Percentiles rank a stretch among this genome's conserved stretches.
phyloP scores from a whole-genome alignment of 148 eudicot species.

The Rhododendron vialii region DNA sequence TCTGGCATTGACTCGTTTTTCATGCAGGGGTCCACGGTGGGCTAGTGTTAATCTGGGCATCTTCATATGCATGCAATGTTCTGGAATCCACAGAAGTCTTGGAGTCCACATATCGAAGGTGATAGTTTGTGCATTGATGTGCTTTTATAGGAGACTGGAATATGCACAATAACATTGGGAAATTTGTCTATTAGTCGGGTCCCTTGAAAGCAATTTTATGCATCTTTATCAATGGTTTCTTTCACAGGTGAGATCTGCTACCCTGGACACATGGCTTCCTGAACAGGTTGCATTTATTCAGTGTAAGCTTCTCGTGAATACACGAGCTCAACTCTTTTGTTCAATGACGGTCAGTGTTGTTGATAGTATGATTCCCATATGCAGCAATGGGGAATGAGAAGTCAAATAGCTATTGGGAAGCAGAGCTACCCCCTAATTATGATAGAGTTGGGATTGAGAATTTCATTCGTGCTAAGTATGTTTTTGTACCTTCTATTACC shows the following conservation, averaged over 20 bases:
- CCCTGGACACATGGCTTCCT: constrained; percentile 99
- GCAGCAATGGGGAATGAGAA: constrained; percentile 94
- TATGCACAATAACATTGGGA: not conserved
- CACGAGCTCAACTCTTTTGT: not conserved
- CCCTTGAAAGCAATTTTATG: not conserved
- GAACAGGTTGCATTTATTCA: constrained; percentile 96
- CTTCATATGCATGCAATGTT: constrained; percentile 98
- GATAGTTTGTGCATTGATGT: constrained; percentile 20
- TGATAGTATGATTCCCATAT: constrained; percentile 14
- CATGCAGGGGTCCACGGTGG: constrained; percentile 96
- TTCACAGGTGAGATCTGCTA: constrained; percentile 91
- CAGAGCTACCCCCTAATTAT: constrained; percentile 93
- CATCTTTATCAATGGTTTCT: not conserved
- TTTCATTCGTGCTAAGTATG: constrained; percentile 98
- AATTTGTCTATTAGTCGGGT: not conserved
- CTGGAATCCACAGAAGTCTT: constrained; percentile 97
- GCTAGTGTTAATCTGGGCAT: constrained; percentile 97
- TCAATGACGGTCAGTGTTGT: not conserved
- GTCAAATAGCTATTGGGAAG: constrained; percentile 95
- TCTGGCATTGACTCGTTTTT: constrained; percentile 1
- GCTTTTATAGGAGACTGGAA: not conserved
- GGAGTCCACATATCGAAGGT: constrained; percentile 99
- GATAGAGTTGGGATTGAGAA: constrained; percentile 99
- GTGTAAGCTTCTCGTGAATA: constrained; percentile 46
- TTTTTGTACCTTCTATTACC: constrained; percentile 4